Conservation (phyloP, 805 yeast genomes). For the Yarrowia sp. region DNA sequence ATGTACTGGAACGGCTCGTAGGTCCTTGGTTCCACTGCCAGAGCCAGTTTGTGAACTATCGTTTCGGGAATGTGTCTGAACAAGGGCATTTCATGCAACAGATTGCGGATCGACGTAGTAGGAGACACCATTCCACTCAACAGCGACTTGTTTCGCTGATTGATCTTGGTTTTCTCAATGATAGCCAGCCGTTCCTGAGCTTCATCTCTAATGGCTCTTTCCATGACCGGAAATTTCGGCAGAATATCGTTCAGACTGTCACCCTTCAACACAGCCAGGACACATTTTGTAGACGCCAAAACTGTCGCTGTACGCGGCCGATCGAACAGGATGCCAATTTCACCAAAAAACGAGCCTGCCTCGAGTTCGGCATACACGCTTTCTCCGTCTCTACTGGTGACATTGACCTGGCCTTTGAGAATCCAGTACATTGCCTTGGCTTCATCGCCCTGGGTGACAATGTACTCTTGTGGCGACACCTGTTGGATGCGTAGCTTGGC, state of each 20-base stretch:
- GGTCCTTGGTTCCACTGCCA: constrained; percentile 64
- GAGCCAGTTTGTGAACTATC: constrained; percentile 68
- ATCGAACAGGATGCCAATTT: constrained; percentile 76
- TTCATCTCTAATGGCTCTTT: constrained; percentile 74
- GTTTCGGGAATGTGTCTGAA: constrained; percentile 64
- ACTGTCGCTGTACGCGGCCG: constrained; percentile 83
- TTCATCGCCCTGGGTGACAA: constrained; percentile 74
- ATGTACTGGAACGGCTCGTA: constrained; percentile 65
- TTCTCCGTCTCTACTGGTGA: constrained; percentile 79
- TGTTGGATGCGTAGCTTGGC: constrained; percentile 64
- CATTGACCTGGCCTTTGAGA: constrained; percentile 75
- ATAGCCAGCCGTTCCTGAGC: constrained; percentile 78
- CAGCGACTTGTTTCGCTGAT: constrained; percentile 10
- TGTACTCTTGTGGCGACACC: constrained; percentile 71
- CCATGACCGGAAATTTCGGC: constrained; percentile 68
- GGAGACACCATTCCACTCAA: constrained; percentile 30
- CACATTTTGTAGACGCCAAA: constrained; percentile 68
- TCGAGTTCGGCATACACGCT: constrained; percentile 72
- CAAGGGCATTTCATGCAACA: constrained; percentile 63
- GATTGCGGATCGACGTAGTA: constrained; percentile 55
- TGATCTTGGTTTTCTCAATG: constrained; percentile 63
- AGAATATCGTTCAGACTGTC: constrained; percentile 66
- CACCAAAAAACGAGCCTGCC: constrained; percentile 78
- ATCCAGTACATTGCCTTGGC: constrained; percentile 83
- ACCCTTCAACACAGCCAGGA: constrained; percentile 71